Base-by-base conservation (phyloP, 805 yeast species). In the Isabelozyma rhagii region DNA sequence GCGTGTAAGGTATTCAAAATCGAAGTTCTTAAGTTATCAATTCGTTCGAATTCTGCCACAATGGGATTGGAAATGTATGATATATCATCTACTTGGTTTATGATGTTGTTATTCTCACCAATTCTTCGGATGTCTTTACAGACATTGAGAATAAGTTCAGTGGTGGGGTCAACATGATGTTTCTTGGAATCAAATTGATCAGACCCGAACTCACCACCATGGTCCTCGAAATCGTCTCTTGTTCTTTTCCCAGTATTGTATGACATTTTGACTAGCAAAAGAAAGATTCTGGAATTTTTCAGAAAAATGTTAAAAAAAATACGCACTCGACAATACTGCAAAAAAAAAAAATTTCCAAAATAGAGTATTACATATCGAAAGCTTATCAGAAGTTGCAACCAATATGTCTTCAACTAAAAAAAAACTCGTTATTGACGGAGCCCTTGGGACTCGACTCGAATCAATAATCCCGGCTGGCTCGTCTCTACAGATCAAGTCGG, bases 61-160 rank as follows among this genome's bases (percentile, higher is more conserved):
- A 86, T 82, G 1, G 89, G 87, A 47, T 78, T 81, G 38, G 86
- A 77, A 57, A 88, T 83, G 59, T 82, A 82, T 50, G 87, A 84
- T 43, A 87, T 77, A 64, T 77, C 80, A 55, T 75, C 72, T 47
- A 76, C 63, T 51, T 73, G 77, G 50, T 61, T 67, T 38, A 58
- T 58, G 39, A 73, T 55, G 58, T 73, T 71, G 44, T 71, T 58
- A 56, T 71, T 72, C 55, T 74, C 78, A 13, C 78, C 79, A 41
- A 74, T 62, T 34, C 77, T 58, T 47, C 78, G 58, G 44, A 74
- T 72, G 52, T 74, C 79, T 49, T 74, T 74, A 54, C 77, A 73
- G 39, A 74, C 71, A 53, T 74, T 72, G 53, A 71, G 56, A 51
- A 73, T 68, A 47, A 74, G 62, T 56, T 74, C 78, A 39, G 60